A percentile compares a stretch with the other conserved stretches of the same genome.
Conservation (phyloP, 257 asterid species). For the Perilla frutescens region DNA sequence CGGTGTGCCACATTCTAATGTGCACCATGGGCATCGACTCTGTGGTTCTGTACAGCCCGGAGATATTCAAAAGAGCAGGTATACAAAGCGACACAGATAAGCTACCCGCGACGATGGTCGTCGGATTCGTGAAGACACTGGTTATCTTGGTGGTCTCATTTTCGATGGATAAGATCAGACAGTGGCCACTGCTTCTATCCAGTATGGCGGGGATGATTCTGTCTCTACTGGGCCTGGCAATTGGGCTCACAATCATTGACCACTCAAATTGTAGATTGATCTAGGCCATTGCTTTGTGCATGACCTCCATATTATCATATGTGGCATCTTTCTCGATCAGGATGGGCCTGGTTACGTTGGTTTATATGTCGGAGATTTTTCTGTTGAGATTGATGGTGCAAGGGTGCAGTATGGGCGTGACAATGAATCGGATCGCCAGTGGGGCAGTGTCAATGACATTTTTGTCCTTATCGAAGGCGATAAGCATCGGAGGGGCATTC, state of each 20-base stretch:
- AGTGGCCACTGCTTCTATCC: constrained; percentile 55
- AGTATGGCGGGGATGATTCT: constrained; percentile 62
- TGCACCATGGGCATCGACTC: constrained; percentile 68
- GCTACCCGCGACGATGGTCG: constrained; percentile 66
- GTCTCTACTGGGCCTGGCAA: constrained; percentile 47
- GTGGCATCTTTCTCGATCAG: constrained; percentile 71
- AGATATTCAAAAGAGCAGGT: constrained; percentile 61
- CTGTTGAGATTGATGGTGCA: constrained; percentile 62
- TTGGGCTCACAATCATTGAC: constrained; percentile 48
- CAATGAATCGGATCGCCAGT: constrained; percentile 51
- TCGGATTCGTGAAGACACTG: constrained; percentile 60
- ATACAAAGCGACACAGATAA: constrained; percentile 32
- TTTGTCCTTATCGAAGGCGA: constrained; percentile 45
- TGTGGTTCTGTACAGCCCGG: constrained; percentile 64
- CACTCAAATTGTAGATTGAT: constrained; percentile 35
- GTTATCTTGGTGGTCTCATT: constrained; percentile 69
- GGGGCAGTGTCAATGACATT: constrained; percentile 67
- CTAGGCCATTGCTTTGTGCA: constrained; percentile 56
- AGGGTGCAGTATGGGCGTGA: constrained; percentile 66
- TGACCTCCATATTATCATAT: constrained; percentile 45
- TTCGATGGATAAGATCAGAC: constrained; percentile 57
- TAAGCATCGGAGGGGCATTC: constrained; percentile 66
- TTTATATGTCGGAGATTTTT: constrained; percentile 67
- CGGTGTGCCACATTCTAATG: constrained; percentile 59
- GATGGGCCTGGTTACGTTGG: constrained; percentile 74